Evolutionary conservation across 1,284 basidiomycete genomes (phyloP), one percentile per base, ranked within the genome.

Genomic region (Puccinia polysora): DNA sequence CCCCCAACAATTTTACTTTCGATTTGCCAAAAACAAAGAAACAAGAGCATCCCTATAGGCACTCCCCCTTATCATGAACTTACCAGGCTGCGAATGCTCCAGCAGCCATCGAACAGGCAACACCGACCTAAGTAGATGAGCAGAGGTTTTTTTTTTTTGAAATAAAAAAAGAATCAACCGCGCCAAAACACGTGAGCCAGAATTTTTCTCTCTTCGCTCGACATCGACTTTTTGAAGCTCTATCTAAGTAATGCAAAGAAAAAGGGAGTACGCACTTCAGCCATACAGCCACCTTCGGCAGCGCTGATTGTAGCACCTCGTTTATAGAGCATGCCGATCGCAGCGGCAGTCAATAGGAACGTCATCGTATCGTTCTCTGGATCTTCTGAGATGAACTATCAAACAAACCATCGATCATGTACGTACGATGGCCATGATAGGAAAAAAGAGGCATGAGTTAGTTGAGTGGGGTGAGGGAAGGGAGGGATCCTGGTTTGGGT

Each of bases 271-370:
- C 67, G 10, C 23, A 70, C 73, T 71, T 75, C 60, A 49, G 67
- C 73, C 73, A 75, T 69, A 38, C 75, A 76, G 2, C 81, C 91
- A 49, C 91, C 92, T 80, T 97, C 94, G 0, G 95, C 94, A 8
- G 94, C 95, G 52, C 88, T 90, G 63, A 97, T 97, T 0, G 94
- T 97, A 69, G 92, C 94, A 25, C 94, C 94, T 68, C 94, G 86
- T 80, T 97, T 97, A 84, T 95, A 97, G 20, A 97, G 83, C 95
- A 97, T 97, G 4, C 93, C 93, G 68, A 97, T 82, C 1, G 93
- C 92, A 86, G 77, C 71, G 56, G 91, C 89, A 2, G 90, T 92
- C 67, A 93, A 81, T 55, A 94, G 79, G 80, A 93, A 93, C 0
- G 92, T 96, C 80, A 88, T 84, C 12, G 94, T 84, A 73, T 88